phyloP scores from a whole-genome alignment of 495 filamentous ascomycete species.

The Viridothelium virens region DNA sequence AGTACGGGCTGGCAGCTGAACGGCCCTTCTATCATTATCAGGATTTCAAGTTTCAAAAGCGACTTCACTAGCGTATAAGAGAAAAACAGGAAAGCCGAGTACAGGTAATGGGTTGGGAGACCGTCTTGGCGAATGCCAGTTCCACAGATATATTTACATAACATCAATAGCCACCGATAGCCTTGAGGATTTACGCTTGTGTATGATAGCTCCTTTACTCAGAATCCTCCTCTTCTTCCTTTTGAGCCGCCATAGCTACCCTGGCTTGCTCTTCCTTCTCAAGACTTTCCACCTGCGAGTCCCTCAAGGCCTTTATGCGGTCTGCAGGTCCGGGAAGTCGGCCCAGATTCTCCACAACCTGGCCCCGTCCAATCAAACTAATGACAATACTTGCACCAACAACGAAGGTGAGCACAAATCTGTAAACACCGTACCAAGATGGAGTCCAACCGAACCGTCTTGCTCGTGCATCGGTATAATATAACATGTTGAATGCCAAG shows the following conservation, averaged over 20 bases:
- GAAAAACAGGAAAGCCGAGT: neutral
- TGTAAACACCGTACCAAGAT: constrained; percentile 85
- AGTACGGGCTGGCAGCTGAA: too few species aligned
- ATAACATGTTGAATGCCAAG: constrained; percentile 77
- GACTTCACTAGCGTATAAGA: neutral
- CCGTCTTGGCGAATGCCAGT: neutral
- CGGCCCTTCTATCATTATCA: too few species aligned
- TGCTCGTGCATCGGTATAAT: constrained; percentile 77
- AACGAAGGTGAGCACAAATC: constrained; percentile 90
- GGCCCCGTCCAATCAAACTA: constrained; percentile 76
- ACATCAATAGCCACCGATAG: neutral
- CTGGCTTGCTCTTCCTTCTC: constrained; percentile 54
- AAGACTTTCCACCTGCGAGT: constrained; percentile 47
- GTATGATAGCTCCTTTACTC: neutral
- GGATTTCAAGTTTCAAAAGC: too few species aligned
- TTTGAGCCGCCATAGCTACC: constrained; percentile 34
- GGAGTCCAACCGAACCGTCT: constrained; percentile 75
- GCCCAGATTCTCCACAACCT: constrained; percentile 57
- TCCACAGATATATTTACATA: neutral
- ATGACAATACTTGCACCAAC: constrained; percentile 83
- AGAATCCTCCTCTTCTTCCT: constrained; percentile 35
- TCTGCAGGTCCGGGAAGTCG: constrained; percentile 44
- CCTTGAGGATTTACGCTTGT: neutral
- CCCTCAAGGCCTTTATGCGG: constrained; percentile 56
- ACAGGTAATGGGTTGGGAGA: neutral